Conservation (phyloP, 1,284 basidiomycete species). For the Heterobasidion occidentale region DNA sequence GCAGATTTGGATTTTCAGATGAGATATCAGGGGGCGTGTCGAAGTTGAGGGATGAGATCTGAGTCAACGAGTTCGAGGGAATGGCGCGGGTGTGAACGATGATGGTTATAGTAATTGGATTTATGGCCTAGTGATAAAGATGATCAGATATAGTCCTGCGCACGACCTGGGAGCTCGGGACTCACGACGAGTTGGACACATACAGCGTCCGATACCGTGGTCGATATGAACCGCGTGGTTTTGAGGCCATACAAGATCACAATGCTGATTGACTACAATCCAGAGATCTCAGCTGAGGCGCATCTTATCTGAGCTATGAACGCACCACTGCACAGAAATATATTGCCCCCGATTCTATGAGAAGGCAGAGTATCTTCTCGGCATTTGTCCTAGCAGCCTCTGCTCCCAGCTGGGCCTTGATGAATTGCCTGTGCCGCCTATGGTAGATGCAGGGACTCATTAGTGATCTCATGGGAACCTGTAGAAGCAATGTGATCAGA, state of each 20-base stretch:
- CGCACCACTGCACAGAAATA: constrained; percentile 6
- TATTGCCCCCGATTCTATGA: constrained; percentile 8
- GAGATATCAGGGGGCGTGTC: no score
- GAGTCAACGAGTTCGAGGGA: no score
- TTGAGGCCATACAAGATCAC: no score
- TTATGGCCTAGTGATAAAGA: no score
- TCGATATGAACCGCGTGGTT: no score
- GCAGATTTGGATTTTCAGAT: no score
- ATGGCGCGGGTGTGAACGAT: not conserved
- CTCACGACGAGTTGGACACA: not conserved
- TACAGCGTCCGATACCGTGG: no score
- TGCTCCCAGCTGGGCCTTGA: not conserved
- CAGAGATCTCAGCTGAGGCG: not conserved
- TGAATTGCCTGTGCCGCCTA: not conserved
- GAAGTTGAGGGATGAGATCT: no score
- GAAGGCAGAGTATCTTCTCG: constrained; percentile 4
- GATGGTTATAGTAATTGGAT: not conserved
- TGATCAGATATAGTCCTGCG: no score
- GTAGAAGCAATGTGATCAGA: not conserved
- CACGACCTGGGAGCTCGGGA: not conserved
- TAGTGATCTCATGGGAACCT: not conserved
- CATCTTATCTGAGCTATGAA: not conserved
- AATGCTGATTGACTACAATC: no score
- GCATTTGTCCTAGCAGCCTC: not conserved
- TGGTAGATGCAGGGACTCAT: not conserved